Conservation (phyloP, 768 basidiomycete genomes). For the Gymnopilus dilepis region DNA sequence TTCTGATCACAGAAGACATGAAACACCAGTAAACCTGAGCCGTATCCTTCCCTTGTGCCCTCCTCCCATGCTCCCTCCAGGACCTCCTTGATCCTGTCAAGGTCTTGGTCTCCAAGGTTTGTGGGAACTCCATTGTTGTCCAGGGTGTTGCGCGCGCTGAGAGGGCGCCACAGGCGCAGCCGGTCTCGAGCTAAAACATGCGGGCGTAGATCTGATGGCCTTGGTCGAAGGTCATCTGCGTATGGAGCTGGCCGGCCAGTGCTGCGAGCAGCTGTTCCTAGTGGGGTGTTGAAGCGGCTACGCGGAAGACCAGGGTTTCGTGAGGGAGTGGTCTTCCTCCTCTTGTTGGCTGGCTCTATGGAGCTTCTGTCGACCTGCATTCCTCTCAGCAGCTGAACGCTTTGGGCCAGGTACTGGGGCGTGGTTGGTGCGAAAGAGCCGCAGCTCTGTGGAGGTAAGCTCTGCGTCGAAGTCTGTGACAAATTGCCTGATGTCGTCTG, state of each 20-base stretch:
- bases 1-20: slow-evolving; percentile 15
- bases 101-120: neutral
- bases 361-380: too few species aligned
- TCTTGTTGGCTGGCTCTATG: too few species aligned
- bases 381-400: too few species aligned
- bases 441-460: neutral
- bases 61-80: slow-evolving; percentile 22
- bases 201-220: neutral
- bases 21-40: neutral
- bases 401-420: too few species aligned
- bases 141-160: neutral
- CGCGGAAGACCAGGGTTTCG: too few species aligned
- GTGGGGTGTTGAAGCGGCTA: too few species aligned
- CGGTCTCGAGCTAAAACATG: neutral
- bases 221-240: neutral
- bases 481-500: slow-evolving; percentile 27
- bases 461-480: slow-evolving; percentile 30
- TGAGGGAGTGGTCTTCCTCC: too few species aligned
- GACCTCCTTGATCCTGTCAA: slow-evolving; percentile 25
- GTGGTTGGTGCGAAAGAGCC: too few species aligned
- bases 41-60: slow-evolving; percentile 3
- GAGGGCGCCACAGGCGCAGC: neutral
- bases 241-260: neutral
- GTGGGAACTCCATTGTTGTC: neutral
- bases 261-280: too few species aligned